Evolutionary conservation across 2,329 filamentous ascomycete genomes (phyloP).

Genomic region (Paracamarosporium sp.): DNA sequence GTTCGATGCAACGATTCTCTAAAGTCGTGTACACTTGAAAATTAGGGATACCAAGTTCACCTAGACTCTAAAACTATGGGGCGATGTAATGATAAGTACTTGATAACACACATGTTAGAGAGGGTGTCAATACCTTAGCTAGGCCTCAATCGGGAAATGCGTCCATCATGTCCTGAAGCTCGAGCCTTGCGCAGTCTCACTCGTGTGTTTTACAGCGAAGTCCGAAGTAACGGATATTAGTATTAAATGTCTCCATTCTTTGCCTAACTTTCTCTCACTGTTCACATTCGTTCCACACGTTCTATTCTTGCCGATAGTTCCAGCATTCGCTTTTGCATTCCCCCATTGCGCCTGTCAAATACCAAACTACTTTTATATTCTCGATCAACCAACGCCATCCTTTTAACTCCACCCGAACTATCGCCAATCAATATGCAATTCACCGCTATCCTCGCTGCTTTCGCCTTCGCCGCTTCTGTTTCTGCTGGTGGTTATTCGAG

Average conservation of each 20-base stretch:
- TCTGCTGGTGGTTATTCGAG: not conserved
- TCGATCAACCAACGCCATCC: not conserved
- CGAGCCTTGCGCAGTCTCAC: no score
- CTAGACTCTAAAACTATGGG: no score
- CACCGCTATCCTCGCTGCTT: not conserved
- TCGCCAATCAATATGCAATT: not conserved
- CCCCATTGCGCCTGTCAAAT: not conserved
- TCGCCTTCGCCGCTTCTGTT: not conserved
- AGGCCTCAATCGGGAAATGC: no score
- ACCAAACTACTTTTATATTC: not conserved
- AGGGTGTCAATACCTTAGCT: no score
- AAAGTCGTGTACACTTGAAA: no score
- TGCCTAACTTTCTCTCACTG: not conserved
- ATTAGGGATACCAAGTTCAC: no score
- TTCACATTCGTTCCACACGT: not conserved
- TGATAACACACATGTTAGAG: no score
- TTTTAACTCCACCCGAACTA: not conserved
- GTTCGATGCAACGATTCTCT: no score
- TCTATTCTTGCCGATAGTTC: not conserved
- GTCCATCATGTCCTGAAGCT: no score
- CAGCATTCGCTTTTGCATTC: not conserved
- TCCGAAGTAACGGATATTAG: no score
- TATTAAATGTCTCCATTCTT: not conserved
- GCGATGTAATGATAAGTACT: no score
- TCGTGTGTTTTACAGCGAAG: no score